Evolutionary conservation across 768 basidiomycete genomes (phyloP).

Genomic region (Russula emetica): DNA sequence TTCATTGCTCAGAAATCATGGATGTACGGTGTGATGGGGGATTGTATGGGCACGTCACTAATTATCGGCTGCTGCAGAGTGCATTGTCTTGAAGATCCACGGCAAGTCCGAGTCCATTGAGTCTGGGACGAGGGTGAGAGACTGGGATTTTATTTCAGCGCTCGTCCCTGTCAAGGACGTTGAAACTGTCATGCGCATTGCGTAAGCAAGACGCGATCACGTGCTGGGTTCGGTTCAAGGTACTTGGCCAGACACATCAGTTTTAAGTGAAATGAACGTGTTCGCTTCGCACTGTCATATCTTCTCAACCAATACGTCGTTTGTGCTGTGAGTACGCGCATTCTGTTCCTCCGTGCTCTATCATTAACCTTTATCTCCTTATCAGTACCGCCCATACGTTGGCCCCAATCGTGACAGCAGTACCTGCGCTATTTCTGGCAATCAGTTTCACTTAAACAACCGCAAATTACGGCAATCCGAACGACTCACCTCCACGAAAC

Average conservation of each 20-base stretch:
- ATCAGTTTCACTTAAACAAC: background rate
- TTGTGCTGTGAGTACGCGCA: constrained; percentile 4
- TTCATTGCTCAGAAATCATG: too few species aligned
- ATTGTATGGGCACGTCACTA: too few species aligned
- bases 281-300: background rate
- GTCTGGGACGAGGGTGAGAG: too few species aligned
- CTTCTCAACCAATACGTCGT: background rate
- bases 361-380: too few species aligned
- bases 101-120: too few species aligned
- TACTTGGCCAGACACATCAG: background rate
- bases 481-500: background rate
- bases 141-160: too few species aligned
- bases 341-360: background rate
- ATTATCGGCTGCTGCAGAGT: too few species aligned
- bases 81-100: too few species aligned
- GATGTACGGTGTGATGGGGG: too few species aligned
- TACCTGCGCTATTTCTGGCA: background rate
- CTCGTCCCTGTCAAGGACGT: too few species aligned
- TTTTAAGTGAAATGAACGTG: background rate
- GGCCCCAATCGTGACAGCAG: background rate
- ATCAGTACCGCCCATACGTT: background rate
- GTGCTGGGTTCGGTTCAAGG: constrained; percentile 7
- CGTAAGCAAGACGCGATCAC: constrained; percentile 10
- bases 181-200: too few species aligned
- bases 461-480: background rate